Evolutionary conservation across 31 red algal genomes (phyloP).

Genomic region (Asparagopsis taxiformis): DNA sequence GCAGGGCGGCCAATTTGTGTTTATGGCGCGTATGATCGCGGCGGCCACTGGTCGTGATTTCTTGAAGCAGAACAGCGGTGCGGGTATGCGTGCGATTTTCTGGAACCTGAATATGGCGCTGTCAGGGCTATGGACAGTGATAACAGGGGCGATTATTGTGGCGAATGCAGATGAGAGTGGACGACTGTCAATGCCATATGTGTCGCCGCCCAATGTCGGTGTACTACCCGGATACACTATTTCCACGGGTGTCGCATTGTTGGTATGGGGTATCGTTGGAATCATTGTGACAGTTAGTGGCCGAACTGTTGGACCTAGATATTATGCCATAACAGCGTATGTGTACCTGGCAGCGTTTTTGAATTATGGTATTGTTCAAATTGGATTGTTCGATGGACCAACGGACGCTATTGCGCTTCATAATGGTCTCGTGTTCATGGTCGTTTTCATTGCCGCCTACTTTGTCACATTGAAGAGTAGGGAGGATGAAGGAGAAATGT

Average conservation of each 20-base stretch:
- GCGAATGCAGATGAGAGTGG: no score
- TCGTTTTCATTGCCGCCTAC: constrained; percentile 51
- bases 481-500: neutral
- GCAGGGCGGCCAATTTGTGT: no score
- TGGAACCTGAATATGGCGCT: no score
- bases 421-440: constrained; percentile 61
- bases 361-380: constrained; percentile 70
- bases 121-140: no score
- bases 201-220: no score
- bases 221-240: constrained; percentile 50
- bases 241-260: constrained; percentile 44
- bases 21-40: no score
- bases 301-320: neutral
- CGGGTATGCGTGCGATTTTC: no score
- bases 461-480: neutral
- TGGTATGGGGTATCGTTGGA: constrained; percentile 26
- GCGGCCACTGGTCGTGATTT: no score
- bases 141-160: no score
- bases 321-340: constrained; percentile 18
- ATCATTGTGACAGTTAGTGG: neutral
- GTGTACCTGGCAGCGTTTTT: constrained; percentile 67
- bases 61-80: no score
- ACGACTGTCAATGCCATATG: no score
- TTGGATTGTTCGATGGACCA: constrained; percentile 21
- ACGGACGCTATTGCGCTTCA: constrained; percentile 39